Evolutionary conservation across 2,329 filamentous ascomycete genomes (phyloP).

Genomic region (Xylariaceae sp.): DNA sequence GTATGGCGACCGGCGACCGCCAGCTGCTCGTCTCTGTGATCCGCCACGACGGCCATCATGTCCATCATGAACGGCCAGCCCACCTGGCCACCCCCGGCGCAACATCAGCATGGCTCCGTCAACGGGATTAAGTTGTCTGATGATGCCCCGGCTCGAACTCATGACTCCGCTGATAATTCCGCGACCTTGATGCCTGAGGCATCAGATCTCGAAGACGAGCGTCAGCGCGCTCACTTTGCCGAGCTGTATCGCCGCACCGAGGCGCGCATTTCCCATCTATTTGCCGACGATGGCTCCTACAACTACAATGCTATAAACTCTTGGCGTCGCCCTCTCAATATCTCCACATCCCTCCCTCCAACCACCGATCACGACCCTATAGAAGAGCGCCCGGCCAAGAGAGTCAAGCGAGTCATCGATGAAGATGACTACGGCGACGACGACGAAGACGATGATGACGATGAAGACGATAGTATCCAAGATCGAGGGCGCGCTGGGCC

Average conservation of each 20-base stretch:
- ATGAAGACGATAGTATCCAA: constrained; percentile 55
- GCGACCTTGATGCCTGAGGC: constrained; percentile 65
- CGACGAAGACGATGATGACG: constrained; percentile 76
- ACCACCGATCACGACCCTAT: constrained; percentile 65
- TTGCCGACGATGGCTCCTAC: constrained; percentile 63
- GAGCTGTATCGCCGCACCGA: constrained; percentile 80
- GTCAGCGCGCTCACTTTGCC: constrained; percentile 74
- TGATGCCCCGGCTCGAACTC: constrained; percentile 60
- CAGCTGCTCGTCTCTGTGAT: constrained; percentile 55
- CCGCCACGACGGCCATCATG: constrained; percentile 61
- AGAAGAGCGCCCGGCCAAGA: constrained; percentile 71
- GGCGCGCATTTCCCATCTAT: constrained; percentile 77
- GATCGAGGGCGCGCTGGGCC: constrained; percentile 15
- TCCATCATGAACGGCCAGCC: constrained; percentile 70
- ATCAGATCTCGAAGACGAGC: constrained; percentile 71
- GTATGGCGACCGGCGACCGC: constrained; percentile 65
- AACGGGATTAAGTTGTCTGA: constrained; percentile 60
- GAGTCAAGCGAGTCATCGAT: constrained; percentile 77
- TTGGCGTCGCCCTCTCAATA: constrained; percentile 52
- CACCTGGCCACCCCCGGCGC: constrained; percentile 66
- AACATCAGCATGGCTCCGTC: constrained; percentile 46
- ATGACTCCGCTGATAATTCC: constrained; percentile 57
- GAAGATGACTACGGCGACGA: constrained; percentile 89
- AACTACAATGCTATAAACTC: constrained; percentile 60
- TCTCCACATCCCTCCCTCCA: constrained; percentile 53